Percentiles rank a stretch among this genome's conserved stretches.
phyloP scores from a whole-genome alignment of 2,329 filamentous ascomycete species.

The Ascochyta clinopodiicola region DNA sequence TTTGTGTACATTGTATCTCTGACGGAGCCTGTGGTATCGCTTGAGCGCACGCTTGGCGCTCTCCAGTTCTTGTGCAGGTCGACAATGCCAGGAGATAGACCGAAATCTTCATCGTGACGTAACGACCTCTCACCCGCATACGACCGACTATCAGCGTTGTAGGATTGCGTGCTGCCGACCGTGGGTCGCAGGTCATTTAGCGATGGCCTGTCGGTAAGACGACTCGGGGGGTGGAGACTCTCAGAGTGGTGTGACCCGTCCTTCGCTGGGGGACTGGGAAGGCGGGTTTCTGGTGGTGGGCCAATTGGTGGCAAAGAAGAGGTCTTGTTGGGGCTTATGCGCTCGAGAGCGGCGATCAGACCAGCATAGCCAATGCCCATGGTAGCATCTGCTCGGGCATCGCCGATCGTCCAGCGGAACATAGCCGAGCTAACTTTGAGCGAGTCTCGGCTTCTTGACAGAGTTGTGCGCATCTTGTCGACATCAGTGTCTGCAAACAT shows the following conservation, averaged over 20 bases:
- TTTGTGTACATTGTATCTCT: conserved; percentile 37
- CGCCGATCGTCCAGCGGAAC: conserved; percentile 70
- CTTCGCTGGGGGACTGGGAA: conserved; percentile 37
- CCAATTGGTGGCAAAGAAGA: conserved; percentile 32
- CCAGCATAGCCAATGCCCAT: conserved; percentile 72
- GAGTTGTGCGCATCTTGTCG: conserved; percentile 63
- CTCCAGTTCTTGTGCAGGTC: conserved; percentile 40
- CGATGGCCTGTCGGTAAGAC: conserved; percentile 20
- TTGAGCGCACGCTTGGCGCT: conserved; percentile 36
- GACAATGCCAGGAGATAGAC: conserved; percentile 24
- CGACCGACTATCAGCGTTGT: conserved; percentile 19
- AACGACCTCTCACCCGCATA: conserved; percentile 21
- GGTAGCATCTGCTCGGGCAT: conserved; percentile 63
- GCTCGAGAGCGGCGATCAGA: conserved; percentile 68
- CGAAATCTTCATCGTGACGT: conserved; percentile 25
- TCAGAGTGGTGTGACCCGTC: conserved; percentile 16
- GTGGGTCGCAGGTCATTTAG: conserved; percentile 25
- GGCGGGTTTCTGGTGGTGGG: conserved; percentile 41
- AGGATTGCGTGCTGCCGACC: conserved; percentile 18
- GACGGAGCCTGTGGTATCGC: conserved; percentile 28
- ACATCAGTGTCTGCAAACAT: conserved; percentile 63
- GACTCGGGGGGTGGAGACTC: conserved; percentile 8
- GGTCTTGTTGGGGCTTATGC: conserved; percentile 49
- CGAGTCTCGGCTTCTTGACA: conserved; percentile 66
- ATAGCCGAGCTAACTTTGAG: conserved; percentile 69